Evolutionary conservation across 257 asterid genomes (phyloP).

Genomic region (Orobanche coerulescens): DNA sequence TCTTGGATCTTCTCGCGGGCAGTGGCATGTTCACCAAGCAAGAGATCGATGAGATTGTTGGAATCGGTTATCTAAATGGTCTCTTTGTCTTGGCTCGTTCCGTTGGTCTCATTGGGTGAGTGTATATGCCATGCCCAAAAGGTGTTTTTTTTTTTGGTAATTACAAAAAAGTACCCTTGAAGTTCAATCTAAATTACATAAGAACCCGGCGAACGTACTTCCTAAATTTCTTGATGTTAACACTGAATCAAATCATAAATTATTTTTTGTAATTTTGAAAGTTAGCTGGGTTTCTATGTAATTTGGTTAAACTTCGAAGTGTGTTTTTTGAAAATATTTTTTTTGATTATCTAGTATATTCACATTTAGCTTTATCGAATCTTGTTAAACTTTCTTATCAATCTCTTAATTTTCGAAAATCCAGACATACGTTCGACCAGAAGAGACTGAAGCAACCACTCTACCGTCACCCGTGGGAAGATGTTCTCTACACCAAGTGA

Average conservation of each 20-base stretch:
- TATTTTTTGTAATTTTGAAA: too few relatives aligned
- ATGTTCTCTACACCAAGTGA: constrained; percentile 97
- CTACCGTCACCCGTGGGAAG: constrained; percentile 99
- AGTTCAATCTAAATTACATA: too few relatives aligned
- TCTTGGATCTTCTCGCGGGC: constrained; percentile 98
- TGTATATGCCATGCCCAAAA: constrained; percentile 10
- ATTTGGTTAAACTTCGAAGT: too few relatives aligned
- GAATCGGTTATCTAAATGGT: constrained; percentile 89
- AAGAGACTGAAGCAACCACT: constrained; percentile 98
- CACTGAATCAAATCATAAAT: too few relatives aligned
- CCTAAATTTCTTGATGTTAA: too few relatives aligned
- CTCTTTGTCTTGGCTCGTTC: constrained; percentile 98
- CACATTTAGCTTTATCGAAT: too few relatives aligned
- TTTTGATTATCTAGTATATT: too few relatives aligned
- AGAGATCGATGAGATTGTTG: constrained; percentile 91
- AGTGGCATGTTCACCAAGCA: constrained; percentile 97
- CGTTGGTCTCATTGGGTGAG: constrained; percentile 98
- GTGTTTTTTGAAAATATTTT: too few relatives aligned
- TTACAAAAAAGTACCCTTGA: background rate
- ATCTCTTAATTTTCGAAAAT: constrained; percentile 16
- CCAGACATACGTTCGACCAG: constrained; percentile 96
- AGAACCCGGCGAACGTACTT: too few relatives aligned
- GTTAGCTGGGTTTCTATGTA: too few relatives aligned
- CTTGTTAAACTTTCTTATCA: too few relatives aligned
- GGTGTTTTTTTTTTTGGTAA: background rate